Base-by-base conservation (phyloP, 129 eudicot species). In the Silybum marianum region DNA sequence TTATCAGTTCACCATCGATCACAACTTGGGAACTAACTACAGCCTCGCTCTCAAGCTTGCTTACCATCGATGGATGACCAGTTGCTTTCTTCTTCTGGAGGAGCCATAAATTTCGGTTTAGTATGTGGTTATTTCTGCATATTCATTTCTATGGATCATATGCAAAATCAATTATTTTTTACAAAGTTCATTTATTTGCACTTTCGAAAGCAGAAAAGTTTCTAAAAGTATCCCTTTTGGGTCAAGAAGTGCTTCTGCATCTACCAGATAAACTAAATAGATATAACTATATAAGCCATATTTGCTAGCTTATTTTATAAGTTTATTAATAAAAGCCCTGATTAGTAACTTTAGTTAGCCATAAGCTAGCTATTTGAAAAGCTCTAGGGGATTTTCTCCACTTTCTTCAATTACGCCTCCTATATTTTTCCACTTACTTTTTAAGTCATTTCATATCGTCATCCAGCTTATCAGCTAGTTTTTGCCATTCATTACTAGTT, bases 1-100 rank as follows among this genome's bases (percentile, higher is more conserved):
- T 95, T 87, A 95, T 89, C 72, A 95, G 62, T 80, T 84, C 87
- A 36, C 99, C 98, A 32, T 95, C 97, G 21, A 93, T 85, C 67
- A 95, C 97, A 60, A 95, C 90, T 79, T 78, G 85, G 63, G 91
- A 87, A 44, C 66, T 78, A 83, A 81, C 88, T 46, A 80, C 71
- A 8, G 26, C 65, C 70, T 72, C 77, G 13, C 77, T 80, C 26
- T 76, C 74, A 16, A 86, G 80, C 66, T 78, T 86, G 86, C 81
- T 87, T 42, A 84, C 26, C 14, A 81, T 78, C 13, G 97, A 84
- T 0, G 91, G 90, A 88, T 89, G 93, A 63, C 88, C 84, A 0
- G 89, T 81, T 14, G 81, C 87, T 87, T 73, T 85, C 86, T 90
- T 95, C 75, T 89, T 90, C 97, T 92, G 89, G 18, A 76, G 72